A percentile compares a stretch with the other conserved stretches of the same genome.
Conservation (phyloP, 805 yeast genomes). For the Metschnikowia henanensis region DNA sequence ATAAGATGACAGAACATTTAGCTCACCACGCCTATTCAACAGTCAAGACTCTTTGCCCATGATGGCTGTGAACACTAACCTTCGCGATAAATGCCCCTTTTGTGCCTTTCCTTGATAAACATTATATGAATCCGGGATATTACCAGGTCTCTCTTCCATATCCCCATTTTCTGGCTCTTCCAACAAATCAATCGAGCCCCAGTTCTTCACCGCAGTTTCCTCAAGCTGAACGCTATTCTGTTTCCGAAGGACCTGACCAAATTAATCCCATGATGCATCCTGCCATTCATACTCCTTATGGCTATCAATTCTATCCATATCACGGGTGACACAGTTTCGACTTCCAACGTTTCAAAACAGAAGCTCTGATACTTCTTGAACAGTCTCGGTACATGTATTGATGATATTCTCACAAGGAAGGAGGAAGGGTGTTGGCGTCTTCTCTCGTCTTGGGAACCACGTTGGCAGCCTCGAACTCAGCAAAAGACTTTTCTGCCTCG, state of each 20-base stretch:
- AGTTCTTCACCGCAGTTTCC: not conserved
- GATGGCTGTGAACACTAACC: not conserved
- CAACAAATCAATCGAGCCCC: not conserved
- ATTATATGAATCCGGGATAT: not conserved
- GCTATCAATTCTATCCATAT: not conserved
- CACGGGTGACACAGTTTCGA: not conserved
- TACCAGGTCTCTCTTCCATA: not conserved
- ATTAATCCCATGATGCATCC: not conserved
- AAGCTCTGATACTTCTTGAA: too few species aligned
- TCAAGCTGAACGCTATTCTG: not conserved
- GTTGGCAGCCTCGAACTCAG: conserved; percentile 23
- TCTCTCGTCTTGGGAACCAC: conserved; percentile 29
- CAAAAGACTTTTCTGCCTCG: conserved; percentile 16
- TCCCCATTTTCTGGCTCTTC: not conserved
- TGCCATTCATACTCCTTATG: not conserved
- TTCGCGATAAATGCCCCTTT: not conserved
- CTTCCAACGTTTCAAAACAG: too few species aligned
- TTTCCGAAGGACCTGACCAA: not conserved
- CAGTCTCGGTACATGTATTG: not conserved
- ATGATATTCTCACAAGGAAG: conserved; percentile 11
- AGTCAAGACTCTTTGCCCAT: not conserved
- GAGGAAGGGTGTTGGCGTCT: conserved; percentile 17
- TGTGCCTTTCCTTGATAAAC: not conserved
- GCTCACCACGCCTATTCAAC: not conserved
- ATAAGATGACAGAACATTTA: not conserved